Conservation (phyloP, 2,329 filamentous ascomycete species). For the Phialophora tarda region DNA sequence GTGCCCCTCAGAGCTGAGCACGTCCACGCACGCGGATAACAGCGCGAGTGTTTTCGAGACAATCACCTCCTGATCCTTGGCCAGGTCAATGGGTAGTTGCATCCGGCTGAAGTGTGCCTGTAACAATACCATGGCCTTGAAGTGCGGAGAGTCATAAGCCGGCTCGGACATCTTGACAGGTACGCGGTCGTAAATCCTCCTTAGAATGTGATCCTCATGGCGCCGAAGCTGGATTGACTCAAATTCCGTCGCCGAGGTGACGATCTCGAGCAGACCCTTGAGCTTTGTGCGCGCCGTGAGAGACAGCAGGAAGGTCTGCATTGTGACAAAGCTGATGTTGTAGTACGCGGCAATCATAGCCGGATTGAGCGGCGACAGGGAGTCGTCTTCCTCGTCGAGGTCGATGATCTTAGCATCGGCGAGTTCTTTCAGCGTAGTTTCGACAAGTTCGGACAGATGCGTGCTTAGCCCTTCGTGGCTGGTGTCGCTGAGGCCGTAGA, state of each 20-base stretch:
- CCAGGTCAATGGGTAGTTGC: slow-evolving; percentile 92
- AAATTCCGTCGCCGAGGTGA: slow-evolving; percentile 95
- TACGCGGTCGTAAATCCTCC: slow-evolving; percentile 90
- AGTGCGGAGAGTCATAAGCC: slow-evolving; percentile 90
- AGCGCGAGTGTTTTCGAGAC: slow-evolving; percentile 83
- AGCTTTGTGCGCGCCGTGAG: slow-evolving; percentile 87
- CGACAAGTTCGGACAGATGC: slow-evolving; percentile 91
- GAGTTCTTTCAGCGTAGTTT: slow-evolving; percentile 88
- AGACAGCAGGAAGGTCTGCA: slow-evolving; percentile 97
- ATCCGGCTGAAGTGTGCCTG: slow-evolving; percentile 98
- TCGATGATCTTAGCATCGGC: slow-evolving; percentile 94
- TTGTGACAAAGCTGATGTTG: slow-evolving; percentile 98
- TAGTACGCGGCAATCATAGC: slow-evolving; percentile 99
- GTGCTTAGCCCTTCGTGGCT: slow-evolving; percentile 92
- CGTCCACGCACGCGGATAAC: slow-evolving; percentile 89
- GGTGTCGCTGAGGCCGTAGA: slow-evolving; percentile 86
- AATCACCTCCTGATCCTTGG: slow-evolving; percentile 92
- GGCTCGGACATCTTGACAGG: slow-evolving; percentile 93
- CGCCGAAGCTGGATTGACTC: slow-evolving; percentile 92
- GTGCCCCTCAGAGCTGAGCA: slow-evolving; percentile 92
- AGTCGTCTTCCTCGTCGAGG: slow-evolving; percentile 90
- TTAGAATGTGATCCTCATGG: slow-evolving; percentile 85
- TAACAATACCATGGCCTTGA: slow-evolving; percentile 96
- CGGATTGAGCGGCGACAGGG: slow-evolving; percentile 85
- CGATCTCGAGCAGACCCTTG: slow-evolving; percentile 95